Evolutionary conservation across 2,329 filamentous ascomycete genomes (phyloP).

Genomic region (Mariannaea sp.): DNA sequence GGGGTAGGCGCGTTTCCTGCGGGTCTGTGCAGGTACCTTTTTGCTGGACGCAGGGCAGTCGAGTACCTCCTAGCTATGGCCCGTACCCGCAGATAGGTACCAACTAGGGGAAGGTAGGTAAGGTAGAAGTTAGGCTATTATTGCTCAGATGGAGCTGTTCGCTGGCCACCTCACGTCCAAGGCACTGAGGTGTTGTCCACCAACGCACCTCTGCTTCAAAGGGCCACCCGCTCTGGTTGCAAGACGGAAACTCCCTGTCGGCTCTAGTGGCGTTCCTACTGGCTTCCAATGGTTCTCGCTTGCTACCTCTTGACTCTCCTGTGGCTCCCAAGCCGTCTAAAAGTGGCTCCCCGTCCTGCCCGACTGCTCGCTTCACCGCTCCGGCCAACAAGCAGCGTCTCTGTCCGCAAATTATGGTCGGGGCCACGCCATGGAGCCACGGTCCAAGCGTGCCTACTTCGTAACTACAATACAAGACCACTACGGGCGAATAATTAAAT

Average conservation of each 20-base stretch:
- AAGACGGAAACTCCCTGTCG: slow-evolving; percentile 10
- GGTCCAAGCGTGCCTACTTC: slow-evolving; percentile 3
- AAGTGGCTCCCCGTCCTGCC: slow-evolving; percentile 17
- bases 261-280: slow-evolving; percentile 8
- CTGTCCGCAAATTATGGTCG: slow-evolving; percentile 21
- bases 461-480: no score
- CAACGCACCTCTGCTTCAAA: slow-evolving; percentile 3
- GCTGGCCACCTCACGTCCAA: background rate
- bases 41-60: background rate
- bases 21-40: slow-evolving; percentile 26
- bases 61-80: background rate
- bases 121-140: no score
- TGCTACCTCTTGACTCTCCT: background rate
- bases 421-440: slow-evolving; percentile 10
- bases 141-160: no score
- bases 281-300: slow-evolving; percentile 10
- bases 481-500: no score
- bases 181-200: background rate
- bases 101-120: no score
- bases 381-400: slow-evolving; percentile 20
- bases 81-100: no score
- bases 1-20: slow-evolving; percentile 43
- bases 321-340: slow-evolving; percentile 2
- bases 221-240: background rate
- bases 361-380: slow-evolving; percentile 22